Evolutionary conservation across 352 stramenopile genomes (phyloP).

Genomic region (Globisporangium irregulare): DNA sequence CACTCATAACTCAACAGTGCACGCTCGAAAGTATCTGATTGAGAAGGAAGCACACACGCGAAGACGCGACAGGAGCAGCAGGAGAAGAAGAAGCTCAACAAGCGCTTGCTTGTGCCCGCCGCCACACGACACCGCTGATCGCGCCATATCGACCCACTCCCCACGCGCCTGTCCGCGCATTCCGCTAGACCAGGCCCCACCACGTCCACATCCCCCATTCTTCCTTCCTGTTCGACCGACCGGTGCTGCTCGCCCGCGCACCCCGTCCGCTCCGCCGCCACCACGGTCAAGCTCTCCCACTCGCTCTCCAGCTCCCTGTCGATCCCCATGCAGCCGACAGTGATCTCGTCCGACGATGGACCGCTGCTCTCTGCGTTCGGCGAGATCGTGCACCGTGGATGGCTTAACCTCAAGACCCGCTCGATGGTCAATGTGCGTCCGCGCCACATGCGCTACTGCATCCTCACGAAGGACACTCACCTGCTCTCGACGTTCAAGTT

Average conservation of each 20-base stretch:
- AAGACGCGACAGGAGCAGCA: neutral
- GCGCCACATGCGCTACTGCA: conserved; percentile 83
- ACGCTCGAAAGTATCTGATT: conserved; percentile 2
- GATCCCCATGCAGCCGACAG: conserved; percentile 49
- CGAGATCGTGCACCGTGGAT: conserved; percentile 74
- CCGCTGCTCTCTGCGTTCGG: conserved; percentile 54
- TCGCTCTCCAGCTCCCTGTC: conserved; percentile 17
- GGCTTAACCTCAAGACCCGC: conserved; percentile 86
- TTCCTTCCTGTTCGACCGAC: conserved; percentile 1
- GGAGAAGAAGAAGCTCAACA: neutral
- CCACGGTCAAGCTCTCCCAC: conserved; percentile 22
- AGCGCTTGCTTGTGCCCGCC: neutral
- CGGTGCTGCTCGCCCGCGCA: neutral
- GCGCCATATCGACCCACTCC: neutral
- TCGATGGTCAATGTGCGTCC: conserved; percentile 84
- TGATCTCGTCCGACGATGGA: conserved; percentile 48
- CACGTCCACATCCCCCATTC: neutral
- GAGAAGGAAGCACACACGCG: neutral
- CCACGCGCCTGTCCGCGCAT: neutral
- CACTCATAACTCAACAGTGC: neutral
- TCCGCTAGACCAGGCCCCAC: neutral
- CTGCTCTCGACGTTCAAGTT: conserved; percentile 85
- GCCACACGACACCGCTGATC: neutral
- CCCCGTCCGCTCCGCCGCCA: neutral
- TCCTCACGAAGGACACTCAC: conserved; percentile 59